Evolutionary conservation across 805 yeast genomes (phyloP).

Genomic region (Ogataea henricii): DNA sequence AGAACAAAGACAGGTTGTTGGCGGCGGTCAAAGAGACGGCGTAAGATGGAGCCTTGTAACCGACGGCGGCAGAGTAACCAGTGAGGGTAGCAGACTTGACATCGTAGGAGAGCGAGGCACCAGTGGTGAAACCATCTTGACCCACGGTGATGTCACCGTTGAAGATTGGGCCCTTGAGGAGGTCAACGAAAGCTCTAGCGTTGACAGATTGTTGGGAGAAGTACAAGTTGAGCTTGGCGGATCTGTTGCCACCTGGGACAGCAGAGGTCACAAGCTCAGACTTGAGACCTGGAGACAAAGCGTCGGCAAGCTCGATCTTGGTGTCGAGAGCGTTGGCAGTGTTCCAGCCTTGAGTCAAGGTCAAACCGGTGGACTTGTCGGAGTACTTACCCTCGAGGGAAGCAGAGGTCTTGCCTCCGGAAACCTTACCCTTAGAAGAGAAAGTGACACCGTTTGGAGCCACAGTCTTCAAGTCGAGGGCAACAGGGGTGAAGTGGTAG

Average conservation of each 20-base stretch:
- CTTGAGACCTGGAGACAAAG: slow-evolving; percentile 92
- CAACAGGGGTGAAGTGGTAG: slow-evolving; percentile 86
- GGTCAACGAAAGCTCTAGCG: slow-evolving; percentile 93
- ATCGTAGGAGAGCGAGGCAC: slow-evolving; percentile 97
- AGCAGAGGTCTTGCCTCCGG: slow-evolving; percentile 82
- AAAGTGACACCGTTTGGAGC: slow-evolving; percentile 97
- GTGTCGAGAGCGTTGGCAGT: slow-evolving; percentile 89
- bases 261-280: slow-evolving; percentile 86
- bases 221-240: slow-evolving; percentile 86
- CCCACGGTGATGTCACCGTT: slow-evolving; percentile 94
- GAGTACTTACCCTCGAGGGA: slow-evolving; percentile 88
- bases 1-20: slow-evolving; percentile 82
- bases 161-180: slow-evolving; percentile 93
- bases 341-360: slow-evolving; percentile 98
- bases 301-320: slow-evolving; percentile 89
- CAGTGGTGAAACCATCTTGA: slow-evolving; percentile 95
- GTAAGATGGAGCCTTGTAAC: slow-evolving; percentile 88
- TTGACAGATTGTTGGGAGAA: slow-evolving; percentile 91
- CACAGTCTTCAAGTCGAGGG: slow-evolving; percentile 84
- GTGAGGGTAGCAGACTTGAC: slow-evolving; percentile 89
- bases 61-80: slow-evolving; percentile 90
- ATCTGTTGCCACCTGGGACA: slow-evolving; percentile 82
- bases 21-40: slow-evolving; percentile 82
- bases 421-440: slow-evolving; percentile 88
- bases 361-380: slow-evolving; percentile 89